Conservation (phyloP, 192 early-diverging fungal genomes). For the Coemansia sp. region DNA sequence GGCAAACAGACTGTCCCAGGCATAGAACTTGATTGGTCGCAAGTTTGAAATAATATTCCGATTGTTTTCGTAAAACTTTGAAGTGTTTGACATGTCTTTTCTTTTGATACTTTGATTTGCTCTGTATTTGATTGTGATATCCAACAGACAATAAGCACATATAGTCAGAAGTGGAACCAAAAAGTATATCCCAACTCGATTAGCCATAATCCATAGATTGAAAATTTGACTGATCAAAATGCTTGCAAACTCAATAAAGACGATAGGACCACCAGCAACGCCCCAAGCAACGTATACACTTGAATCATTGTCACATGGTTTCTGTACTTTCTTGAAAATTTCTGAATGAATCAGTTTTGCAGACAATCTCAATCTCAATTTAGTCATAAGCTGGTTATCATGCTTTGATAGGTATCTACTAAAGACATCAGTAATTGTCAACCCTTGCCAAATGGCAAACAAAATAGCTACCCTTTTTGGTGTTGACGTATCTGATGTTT, state of each 20-base stretch:
- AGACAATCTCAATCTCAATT: neutral
- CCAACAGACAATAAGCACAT: too few relatives aligned
- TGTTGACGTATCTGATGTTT: neutral
- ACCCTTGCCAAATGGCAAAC: neutral
- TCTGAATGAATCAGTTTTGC: neutral
- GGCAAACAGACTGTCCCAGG: neutral
- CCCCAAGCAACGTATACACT: neutral
- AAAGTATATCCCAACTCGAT: neutral
- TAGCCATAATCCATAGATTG: conserved; percentile 1
- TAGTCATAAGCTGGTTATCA: neutral
- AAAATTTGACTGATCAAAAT: neutral
- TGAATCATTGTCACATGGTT: neutral
- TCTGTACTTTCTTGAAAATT: neutral
- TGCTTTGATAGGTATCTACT: neutral
- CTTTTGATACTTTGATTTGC: neutral
- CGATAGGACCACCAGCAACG: neutral
- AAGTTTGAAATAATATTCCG: neutral
- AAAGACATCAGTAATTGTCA: neutral
- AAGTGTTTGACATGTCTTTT: neutral
- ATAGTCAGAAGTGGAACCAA: neutral
- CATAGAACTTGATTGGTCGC: conserved; percentile 1
- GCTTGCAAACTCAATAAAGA: neutral
- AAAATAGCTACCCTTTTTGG: neutral
- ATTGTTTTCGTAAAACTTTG: neutral
- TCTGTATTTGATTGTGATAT: neutral